Percentiles rank a stretch among this genome's conserved stretches.
These are phyloP conservation scores for Apodospora peruviana DNA, from an alignment of 495 filamentous ascomycete genomes.

Conservation along the genomic window DNA sequence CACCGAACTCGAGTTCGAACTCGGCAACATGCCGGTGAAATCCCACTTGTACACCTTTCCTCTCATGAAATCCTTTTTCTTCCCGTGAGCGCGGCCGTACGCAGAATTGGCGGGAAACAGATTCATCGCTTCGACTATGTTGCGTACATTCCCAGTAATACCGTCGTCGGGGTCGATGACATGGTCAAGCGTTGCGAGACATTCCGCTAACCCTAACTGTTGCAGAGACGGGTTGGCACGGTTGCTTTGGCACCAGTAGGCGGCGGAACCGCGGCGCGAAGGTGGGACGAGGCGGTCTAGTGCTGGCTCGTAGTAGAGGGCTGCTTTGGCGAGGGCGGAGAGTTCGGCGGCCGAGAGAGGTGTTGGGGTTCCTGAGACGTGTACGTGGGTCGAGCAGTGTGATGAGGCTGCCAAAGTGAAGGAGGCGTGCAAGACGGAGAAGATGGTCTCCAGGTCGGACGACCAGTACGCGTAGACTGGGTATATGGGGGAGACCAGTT, in stretches of 20 bases:
- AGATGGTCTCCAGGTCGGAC: conserved; percentile 17
- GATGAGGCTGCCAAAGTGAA: conserved; percentile 10
- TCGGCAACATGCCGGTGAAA: conserved; percentile 19
- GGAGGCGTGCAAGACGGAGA: conserved; percentile 10
- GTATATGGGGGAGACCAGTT: conserved; percentile 27
- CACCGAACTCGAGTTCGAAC: neutral
- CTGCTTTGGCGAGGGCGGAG: conserved; percentile 17
- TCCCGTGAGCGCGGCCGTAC: conserved; percentile 11
- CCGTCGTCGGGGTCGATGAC: neutral
- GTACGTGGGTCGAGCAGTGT: conserved; percentile 23
- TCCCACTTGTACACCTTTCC: conserved; percentile 31
- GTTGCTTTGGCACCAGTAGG: conserved; percentile 24
- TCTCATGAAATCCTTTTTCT: conserved; percentile 16
- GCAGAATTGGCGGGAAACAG: conserved; percentile 13
- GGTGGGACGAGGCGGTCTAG: conserved; percentile 20
- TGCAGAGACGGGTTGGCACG: conserved; percentile 9
- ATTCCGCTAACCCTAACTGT: neutral
- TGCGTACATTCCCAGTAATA: neutral
- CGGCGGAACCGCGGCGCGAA: neutral
- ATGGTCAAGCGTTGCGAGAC: conserved; percentile 8
- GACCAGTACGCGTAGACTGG: conserved; percentile 13
- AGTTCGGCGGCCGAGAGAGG: conserved; percentile 12
- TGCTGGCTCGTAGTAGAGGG: conserved; percentile 23
- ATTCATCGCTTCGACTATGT: conserved; percentile 19
- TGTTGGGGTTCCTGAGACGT: conserved; percentile 15